Conservation (phyloP, 345 rosid genomes). For the Cochlearia excelsa region DNA sequence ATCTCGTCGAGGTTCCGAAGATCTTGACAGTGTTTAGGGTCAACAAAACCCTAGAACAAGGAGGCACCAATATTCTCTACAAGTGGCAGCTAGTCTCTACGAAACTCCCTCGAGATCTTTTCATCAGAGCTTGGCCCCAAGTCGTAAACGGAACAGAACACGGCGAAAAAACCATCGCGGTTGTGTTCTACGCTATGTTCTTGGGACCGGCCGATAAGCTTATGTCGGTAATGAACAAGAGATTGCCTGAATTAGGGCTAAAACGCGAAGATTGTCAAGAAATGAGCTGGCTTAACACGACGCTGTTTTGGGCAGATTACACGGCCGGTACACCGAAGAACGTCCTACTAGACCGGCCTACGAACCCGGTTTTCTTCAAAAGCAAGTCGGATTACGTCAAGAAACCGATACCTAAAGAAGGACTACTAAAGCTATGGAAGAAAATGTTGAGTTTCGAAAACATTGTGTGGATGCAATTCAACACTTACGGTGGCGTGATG, state of each 20-base stretch:
- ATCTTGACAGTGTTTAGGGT: slow-evolving; percentile 21
- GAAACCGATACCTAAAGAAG: no score
- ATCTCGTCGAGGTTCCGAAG: slow-evolving; percentile 23
- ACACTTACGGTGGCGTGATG: no score
- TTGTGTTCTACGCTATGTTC: slow-evolving; percentile 35
- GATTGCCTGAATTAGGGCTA: slow-evolving; percentile 38
- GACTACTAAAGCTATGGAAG: no score
- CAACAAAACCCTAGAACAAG: slow-evolving; percentile 32
- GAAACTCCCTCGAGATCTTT: slow-evolving; percentile 35
- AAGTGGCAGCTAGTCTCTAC: slow-evolving; percentile 53
- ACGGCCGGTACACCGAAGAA: slow-evolving; percentile 20
- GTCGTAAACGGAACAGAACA: slow-evolving; percentile 8
- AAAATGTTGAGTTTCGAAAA: no score
- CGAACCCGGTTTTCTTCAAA: background rate
- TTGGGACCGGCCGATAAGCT: slow-evolving; percentile 38
- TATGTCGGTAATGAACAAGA: slow-evolving; percentile 20
- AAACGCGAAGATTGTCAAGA: slow-evolving; percentile 30
- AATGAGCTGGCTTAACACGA: slow-evolving; percentile 46
- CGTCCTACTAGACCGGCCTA: slow-evolving; percentile 22
- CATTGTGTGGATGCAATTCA: no score
- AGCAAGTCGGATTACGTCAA: no score
- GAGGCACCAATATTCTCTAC: slow-evolving; percentile 47
- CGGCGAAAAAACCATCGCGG: slow-evolving; percentile 33
- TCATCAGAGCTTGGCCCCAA: slow-evolving; percentile 37
- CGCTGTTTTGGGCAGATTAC: slow-evolving; percentile 29